phyloP scores from a whole-genome alignment of 2,329 filamentous ascomycete genomes.

The Gnomoniopsis sp. region DNA sequence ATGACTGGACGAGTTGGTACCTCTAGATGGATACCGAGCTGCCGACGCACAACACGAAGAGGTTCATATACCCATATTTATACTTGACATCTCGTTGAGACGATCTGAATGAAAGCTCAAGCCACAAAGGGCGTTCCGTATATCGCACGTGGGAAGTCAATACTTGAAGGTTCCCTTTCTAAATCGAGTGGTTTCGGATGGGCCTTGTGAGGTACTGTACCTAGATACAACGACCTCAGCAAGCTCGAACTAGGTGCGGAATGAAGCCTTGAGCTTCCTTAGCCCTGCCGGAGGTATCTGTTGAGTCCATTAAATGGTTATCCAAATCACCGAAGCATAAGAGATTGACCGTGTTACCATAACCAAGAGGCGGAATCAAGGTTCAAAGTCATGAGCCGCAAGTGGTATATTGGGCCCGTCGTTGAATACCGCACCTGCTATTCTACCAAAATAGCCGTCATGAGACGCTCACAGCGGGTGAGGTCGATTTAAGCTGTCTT shows the following conservation, averaged over 20 bases:
- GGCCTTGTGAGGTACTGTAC: background rate
- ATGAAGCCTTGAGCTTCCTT: background rate
- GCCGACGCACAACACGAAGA: background rate
- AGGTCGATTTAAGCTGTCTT: background rate
- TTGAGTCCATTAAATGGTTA: too few species aligned
- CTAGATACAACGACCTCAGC: background rate
- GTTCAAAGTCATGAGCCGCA: too few species aligned
- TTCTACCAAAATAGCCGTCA: too few species aligned
- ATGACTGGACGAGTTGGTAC: background rate
- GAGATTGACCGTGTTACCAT: too few species aligned
- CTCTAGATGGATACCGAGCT: background rate
- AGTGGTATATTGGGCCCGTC: too few species aligned
- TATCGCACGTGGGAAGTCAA: background rate
- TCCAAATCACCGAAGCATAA: too few species aligned
- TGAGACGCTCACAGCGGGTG: too few species aligned
- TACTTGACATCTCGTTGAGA: background rate
- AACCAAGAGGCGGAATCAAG: too few species aligned
- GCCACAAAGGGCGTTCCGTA: background rate
- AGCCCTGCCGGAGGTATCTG: too few species aligned
- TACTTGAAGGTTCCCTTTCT: background rate
- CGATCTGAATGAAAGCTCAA: background rate
- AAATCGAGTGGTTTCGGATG: background rate
- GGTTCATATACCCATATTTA: background rate
- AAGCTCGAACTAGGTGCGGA: background rate
- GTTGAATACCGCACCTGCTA: too few species aligned